Evolutionary conservation across 2,329 filamentous ascomycete species (phyloP), one percentile per base, ranked within the genome.

Genomic region (Curvularia verruculosa): DNA sequence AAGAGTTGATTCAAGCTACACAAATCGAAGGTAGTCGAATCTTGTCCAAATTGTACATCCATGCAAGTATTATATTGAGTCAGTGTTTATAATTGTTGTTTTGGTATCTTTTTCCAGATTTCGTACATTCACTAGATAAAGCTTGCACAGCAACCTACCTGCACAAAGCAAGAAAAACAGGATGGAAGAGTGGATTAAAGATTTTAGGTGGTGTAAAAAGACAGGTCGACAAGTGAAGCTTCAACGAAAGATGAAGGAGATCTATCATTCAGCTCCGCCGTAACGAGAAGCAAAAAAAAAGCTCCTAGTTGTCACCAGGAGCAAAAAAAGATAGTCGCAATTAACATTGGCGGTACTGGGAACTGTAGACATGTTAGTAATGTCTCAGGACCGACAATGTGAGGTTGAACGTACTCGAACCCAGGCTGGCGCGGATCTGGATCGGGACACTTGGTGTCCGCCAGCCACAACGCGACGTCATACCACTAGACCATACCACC

Each of bases 391-490:
- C 64, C 56, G 49, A 49, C 49, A 59, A 58, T 29, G 15, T 63
- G 39, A 55, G 52, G 52, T 26, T 34, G 28, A 67, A 70, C 69
- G 65, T 69, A 71, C 68, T 69, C 67, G 67, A 69, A 70, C 71
- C 70, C 72, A 73, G 72, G 71, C 72, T 75, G 69, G 71, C 72
- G 70, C 72, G 72, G 67, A 69, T 67, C 63, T 67, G 60, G 64
- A 68, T 67, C 65, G 54, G 64, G 56, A 59, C 56, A 64, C 55
- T 61, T 46, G 48, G 49, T 59, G 52, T 55, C 59, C 67, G 67
- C 67, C 65, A 69, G 69, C 71, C 72, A 75, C 72, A 75, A 75
- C 72, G 72, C 70, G 72, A 75, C 72, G 72, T 75, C 72, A 75
- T 75, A 75, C 72, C 72, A 71, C 72, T 75, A 75, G 72, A 71